phyloP scores from a whole-genome alignment of 371 early-diverging fungal genomes.

The Mortierella sp. region DNA sequence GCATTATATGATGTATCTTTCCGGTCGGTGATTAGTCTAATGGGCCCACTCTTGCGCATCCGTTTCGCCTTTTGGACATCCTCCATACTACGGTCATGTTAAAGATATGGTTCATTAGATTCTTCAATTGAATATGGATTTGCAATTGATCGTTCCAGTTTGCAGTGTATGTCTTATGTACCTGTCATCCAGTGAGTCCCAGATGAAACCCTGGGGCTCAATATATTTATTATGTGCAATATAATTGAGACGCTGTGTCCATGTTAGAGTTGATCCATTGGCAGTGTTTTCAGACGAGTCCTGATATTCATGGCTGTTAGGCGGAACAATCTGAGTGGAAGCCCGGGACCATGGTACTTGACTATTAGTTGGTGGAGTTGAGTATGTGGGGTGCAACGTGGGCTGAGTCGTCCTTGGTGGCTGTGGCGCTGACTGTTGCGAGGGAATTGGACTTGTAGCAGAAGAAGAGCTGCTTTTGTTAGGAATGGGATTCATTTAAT shows the following conservation, averaged over 20 bases:
- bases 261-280: slow-evolving; percentile 9
- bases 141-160: too few relatives aligned
- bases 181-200: slow-evolving; percentile 52
- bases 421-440: neutral
- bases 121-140: too few relatives aligned
- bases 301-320: neutral
- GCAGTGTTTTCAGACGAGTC: neutral
- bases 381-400: neutral
- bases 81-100: slow-evolving; percentile 26
- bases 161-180: slow-evolving; percentile 1
- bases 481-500: neutral
- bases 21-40: slow-evolving; percentile 25
- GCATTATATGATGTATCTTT: slow-evolving; percentile 50
- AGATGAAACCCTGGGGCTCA: slow-evolving; percentile 46
- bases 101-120: neutral
- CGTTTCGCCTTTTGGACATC: slow-evolving; percentile 38
- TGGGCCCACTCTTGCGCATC: slow-evolving; percentile 32
- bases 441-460: neutral
- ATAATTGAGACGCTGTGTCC: slow-evolving; percentile 31
- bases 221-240: neutral
- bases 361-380: neutral
- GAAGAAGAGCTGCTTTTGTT: neutral
- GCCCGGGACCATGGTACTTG: neutral
- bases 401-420: neutral
- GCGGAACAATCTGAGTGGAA: neutral